phyloP scores from a whole-genome alignment of 306 rosid species.

The Quercus alba region DNA sequence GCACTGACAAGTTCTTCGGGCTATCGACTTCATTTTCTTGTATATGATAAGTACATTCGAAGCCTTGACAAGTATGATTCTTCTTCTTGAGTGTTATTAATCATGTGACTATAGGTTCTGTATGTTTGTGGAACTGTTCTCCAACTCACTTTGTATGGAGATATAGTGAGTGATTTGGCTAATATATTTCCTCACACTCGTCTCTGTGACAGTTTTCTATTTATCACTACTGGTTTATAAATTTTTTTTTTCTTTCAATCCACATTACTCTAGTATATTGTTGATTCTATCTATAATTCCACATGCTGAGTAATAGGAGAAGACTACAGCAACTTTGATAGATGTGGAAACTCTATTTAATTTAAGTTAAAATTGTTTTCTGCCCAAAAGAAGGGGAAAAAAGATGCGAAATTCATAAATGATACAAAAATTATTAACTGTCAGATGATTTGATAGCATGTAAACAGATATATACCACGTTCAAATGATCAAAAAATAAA shows the following conservation, averaged over 20 bases:
- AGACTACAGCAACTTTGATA: too few relatives aligned
- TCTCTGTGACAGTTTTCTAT: background rate
- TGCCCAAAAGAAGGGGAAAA: background rate
- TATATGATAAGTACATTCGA: constrained; percentile 77
- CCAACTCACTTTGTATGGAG: background rate
- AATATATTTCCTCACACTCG: background rate
- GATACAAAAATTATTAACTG: background rate
- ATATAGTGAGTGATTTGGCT: background rate
- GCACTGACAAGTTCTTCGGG: constrained; percentile 66
- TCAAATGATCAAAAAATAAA: background rate
- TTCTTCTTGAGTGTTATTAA: constrained; percentile 17
- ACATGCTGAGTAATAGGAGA: background rate
- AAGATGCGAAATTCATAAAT: background rate
- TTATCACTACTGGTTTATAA: background rate
- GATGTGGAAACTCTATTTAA: background rate
- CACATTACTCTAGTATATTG: background rate
- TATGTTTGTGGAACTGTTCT: background rate
- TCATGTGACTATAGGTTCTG: constrained; percentile 2
- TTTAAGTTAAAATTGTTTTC: background rate
- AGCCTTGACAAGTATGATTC: constrained; percentile 68
- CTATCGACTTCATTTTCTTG: constrained; percentile 76
- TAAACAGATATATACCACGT: background rate
- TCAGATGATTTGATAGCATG: background rate
- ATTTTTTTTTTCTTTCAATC: background rate
- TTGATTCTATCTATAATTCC: background rate